phyloP scores from a whole-genome alignment of 164 flowering plant species.

The Sextonia rubra region DNA sequence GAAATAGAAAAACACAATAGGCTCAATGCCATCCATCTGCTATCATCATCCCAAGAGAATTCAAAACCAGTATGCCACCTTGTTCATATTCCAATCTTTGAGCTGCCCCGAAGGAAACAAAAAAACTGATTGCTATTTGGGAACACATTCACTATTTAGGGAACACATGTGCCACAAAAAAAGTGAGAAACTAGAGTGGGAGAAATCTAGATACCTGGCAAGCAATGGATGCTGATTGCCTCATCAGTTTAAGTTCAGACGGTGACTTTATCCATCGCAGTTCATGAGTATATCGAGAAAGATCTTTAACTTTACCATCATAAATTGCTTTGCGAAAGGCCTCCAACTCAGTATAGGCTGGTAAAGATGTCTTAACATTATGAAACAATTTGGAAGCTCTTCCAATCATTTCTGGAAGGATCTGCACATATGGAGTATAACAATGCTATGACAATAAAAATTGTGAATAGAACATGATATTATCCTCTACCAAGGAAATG shows the following conservation, averaged over 20 bases:
- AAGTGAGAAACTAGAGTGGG: not conserved
- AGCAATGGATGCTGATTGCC: slow-evolving; percentile 80
- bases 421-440: slow-evolving; percentile 30
- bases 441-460: not conserved
- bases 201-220: slow-evolving; percentile 59
- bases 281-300: slow-evolving; percentile 61
- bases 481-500: not conserved
- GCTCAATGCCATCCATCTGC: no score
- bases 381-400: slow-evolving; percentile 59
- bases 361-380: slow-evolving; percentile 50
- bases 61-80: no score
- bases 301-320: slow-evolving; percentile 56
- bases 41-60: no score
- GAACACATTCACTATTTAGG: no score
- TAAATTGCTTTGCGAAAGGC: slow-evolving; percentile 50
- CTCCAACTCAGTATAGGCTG: slow-evolving; percentile 55
- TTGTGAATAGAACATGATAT: no score
- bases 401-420: slow-evolving; percentile 64
- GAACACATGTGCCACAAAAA: no score
- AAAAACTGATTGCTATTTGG: no score
- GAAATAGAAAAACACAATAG: no score
- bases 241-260: slow-evolving; percentile 81
- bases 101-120: no score
- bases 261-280: slow-evolving; percentile 79
- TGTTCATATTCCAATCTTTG: no score